These are phyloP conservation scores for Biscogniauxia marginata DNA, from an alignment of 2,329 filamentous ascomycete genomes.

Conservation along the genomic window DNA sequence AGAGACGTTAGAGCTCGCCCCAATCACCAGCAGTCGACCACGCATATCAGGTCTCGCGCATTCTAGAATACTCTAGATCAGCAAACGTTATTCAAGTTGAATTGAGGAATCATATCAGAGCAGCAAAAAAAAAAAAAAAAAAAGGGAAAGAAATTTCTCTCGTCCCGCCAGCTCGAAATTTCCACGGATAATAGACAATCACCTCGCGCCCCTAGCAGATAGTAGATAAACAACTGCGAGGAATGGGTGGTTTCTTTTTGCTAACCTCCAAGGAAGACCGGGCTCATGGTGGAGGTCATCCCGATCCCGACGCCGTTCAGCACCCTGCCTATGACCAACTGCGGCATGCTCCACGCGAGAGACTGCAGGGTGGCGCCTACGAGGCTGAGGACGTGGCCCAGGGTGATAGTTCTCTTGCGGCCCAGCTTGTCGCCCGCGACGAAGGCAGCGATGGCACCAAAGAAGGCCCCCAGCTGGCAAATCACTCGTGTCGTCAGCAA, in stretches of 20 bases:
- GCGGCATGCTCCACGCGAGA: slow-evolving; percentile 24
- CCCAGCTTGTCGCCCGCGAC: slow-evolving; percentile 63
- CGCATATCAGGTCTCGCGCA: slow-evolving; percentile 28
- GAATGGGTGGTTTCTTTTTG: not conserved
- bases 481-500: not conserved
- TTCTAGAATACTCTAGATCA: slow-evolving; percentile 9
- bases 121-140: too few relatives aligned
- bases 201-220: too few relatives aligned
- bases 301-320: slow-evolving; percentile 32
- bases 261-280: slow-evolving; percentile 24
- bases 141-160: too few relatives aligned
- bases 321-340: slow-evolving; percentile 28
- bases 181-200: too few relatives aligned
- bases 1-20: slow-evolving; percentile 33
- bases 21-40: slow-evolving; percentile 27
- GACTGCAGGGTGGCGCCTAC: slow-evolving; percentile 61
- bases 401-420: slow-evolving; percentile 63
- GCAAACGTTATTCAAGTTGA: not conserved
- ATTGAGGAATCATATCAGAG: too few relatives aligned
- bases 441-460: slow-evolving; percentile 65
- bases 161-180: too few relatives aligned
- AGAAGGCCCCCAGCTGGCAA: slow-evolving; percentile 58
- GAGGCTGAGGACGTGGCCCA: slow-evolving; percentile 60
- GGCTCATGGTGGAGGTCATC: slow-evolving; percentile 30
- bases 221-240: not conserved